These are phyloP conservation scores for Eimeria falciformis DNA, from an alignment of 169 alveolate genomes.

Conservation along the genomic window DNA sequence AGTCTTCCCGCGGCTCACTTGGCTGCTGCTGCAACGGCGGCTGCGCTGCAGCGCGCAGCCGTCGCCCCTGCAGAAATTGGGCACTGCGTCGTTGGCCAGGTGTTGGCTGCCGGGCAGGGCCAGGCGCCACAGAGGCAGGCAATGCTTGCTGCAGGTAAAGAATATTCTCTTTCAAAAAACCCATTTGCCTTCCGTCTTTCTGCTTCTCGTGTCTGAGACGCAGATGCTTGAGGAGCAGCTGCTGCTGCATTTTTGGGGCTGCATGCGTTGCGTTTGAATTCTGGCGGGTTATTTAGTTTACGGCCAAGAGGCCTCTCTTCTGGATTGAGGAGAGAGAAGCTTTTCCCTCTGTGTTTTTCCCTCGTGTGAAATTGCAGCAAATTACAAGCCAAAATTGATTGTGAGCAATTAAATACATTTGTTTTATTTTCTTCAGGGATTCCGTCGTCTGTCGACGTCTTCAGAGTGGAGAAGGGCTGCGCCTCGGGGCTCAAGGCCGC, in stretches of 20 bases:
- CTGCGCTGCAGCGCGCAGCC: constrained; percentile 75
- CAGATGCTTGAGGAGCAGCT: neutral
- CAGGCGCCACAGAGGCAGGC: constrained; percentile 79
- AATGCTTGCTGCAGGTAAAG: constrained; percentile 57
- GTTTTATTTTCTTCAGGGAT: constrained; percentile 47
- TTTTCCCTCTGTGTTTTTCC: neutral
- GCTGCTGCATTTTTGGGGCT: neutral
- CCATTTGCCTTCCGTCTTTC: neutral
- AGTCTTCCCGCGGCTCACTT: constrained; percentile 77
- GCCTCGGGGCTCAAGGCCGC: constrained; percentile 86
- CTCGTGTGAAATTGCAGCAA: too few relatives aligned
- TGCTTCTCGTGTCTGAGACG: neutral
- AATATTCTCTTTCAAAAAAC: neutral
- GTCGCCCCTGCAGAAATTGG: constrained; percentile 77
- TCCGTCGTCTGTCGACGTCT: constrained; percentile 69
- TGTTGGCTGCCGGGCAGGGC: constrained; percentile 80
- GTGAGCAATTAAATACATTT: neutral
- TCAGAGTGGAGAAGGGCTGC: constrained; percentile 83
- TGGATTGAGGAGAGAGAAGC: neutral
- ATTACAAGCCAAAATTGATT: too few relatives aligned
- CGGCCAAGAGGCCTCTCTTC: too few relatives aligned
- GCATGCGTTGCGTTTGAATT: neutral
- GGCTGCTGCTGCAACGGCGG: constrained; percentile 74
- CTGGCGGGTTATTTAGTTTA: too few relatives aligned
- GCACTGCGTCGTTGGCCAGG: constrained; percentile 83